Percentiles rank a stretch among this genome's conserved stretches.
phyloP scores from a whole-genome alignment of 2,329 filamentous ascomycete genomes.

The Colletotrichum sp. region DNA sequence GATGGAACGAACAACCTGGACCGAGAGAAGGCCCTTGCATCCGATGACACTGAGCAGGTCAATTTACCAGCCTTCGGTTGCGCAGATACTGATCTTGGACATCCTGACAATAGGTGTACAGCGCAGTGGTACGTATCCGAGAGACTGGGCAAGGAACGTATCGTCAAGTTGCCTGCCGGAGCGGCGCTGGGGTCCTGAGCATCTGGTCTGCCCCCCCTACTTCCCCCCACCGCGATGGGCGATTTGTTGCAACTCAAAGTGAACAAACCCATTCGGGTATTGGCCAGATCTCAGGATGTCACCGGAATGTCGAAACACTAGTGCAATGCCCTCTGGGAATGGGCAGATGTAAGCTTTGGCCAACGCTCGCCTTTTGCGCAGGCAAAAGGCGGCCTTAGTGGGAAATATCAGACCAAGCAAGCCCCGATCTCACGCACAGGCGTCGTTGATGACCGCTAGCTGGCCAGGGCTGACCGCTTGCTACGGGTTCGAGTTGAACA shows the following conservation, averaged over 20 bases:
- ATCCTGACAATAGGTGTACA: background rate
- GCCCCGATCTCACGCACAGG: slow-evolving; percentile 1
- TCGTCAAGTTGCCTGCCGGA: slow-evolving; percentile 14
- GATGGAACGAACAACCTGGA: background rate
- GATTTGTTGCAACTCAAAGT: slow-evolving; percentile 20
- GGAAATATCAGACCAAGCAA: slow-evolving; percentile 9
- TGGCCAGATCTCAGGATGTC: slow-evolving; percentile 19
- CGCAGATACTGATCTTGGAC: slow-evolving; percentile 1
- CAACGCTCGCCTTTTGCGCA: slow-evolving; percentile 2
- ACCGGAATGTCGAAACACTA: slow-evolving; percentile 19
- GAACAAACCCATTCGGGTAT: background rate
- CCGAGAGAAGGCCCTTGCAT: slow-evolving; percentile 8
- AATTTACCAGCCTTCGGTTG: slow-evolving; percentile 7
- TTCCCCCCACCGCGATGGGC: background rate
- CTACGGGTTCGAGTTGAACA: background rate
- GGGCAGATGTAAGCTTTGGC: slow-evolving; percentile 20
- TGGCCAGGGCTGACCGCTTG: background rate
- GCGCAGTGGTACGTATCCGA: slow-evolving; percentile 9
- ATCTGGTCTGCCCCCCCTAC: background rate
- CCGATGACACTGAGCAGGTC: slow-evolving; percentile 10
- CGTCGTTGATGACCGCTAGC: background rate
- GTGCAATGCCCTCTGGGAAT: slow-evolving; percentile 6
- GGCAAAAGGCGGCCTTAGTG: background rate
- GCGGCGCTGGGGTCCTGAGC: slow-evolving; percentile 1
- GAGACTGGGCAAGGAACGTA: background rate